A percentile compares a stretch with the other conserved stretches of the same genome.
Evolutionary conservation across 73 alveolate genomes (phyloP).

Genomic region (Uronychia binucleata): DNA sequence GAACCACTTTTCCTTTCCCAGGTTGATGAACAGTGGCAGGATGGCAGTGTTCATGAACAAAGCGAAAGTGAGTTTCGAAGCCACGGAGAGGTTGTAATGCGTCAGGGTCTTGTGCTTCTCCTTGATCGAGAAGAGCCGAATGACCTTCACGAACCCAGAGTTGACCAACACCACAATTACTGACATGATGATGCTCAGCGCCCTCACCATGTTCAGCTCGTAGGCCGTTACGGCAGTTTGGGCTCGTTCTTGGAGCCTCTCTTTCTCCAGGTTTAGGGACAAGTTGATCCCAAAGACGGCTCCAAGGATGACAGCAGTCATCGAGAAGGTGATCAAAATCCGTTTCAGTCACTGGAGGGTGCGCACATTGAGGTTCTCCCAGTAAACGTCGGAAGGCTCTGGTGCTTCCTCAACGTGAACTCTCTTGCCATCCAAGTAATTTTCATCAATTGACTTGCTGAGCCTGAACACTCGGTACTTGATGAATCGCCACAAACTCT

Average conservation of each 20-base stretch:
- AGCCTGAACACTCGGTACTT: slow-evolving; percentile 5
- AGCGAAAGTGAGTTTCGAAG: slow-evolving; percentile 66
- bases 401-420: slow-evolving; percentile 53
- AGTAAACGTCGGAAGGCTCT: slow-evolving; percentile 79
- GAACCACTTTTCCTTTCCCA: slow-evolving; percentile 26
- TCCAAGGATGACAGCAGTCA: slow-evolving; percentile 48
- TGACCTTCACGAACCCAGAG: slow-evolving; percentile 30
- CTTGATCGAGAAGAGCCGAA: slow-evolving; percentile 36
- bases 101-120: slow-evolving; percentile 72
- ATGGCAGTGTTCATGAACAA: slow-evolving; percentile 72
- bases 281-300: slow-evolving; percentile 59
- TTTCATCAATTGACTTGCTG: background rate
- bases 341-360: slow-evolving; percentile 27
- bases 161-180: slow-evolving; percentile 59
- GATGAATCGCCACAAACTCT: background rate
- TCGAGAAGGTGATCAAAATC: slow-evolving; percentile 28
- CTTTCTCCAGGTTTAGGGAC: slow-evolving; percentile 50
- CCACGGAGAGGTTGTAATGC: slow-evolving; percentile 67
- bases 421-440: slow-evolving; percentile 2
- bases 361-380: slow-evolving; percentile 67
- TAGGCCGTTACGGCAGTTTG: background rate
- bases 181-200: slow-evolving; percentile 31
- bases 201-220: background rate
- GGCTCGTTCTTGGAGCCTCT: slow-evolving; percentile 7
- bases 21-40: slow-evolving; percentile 50